Evolutionary conservation across 176 grass and related monocot species (phyloP).

Genomic region (Hordeum vulgare): MorexV3_pseudomolecules_assembly NC_058519.1:425600761-425601260

Average conservation of each 20-base stretch:
- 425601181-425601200: constrained; percentile 56
- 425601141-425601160: constrained; percentile 41
- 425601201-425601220: constrained; percentile 53
- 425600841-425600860: not conserved
- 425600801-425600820: constrained; percentile 4
- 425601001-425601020: not conserved
- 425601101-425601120: constrained; percentile 13
- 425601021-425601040: not conserved
- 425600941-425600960: not conserved
- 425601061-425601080: not conserved
- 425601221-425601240: constrained; percentile 44
- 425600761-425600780: not conserved
- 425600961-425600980: not conserved
- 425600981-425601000: not conserved
- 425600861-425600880: not conserved
- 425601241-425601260: constrained; percentile 33
- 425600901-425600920: not conserved
- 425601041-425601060: not conserved
- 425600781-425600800: not conserved
- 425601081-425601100: not conserved
- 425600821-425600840: not conserved
- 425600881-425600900: not conserved
- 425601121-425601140: constrained; percentile 16
- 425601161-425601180: constrained; percentile 55
- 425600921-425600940: not conserved